Evolutionary conservation across 2,329 filamentous ascomycete genomes (phyloP).

Genomic region (Gaeumannomyces sp.): DNA sequence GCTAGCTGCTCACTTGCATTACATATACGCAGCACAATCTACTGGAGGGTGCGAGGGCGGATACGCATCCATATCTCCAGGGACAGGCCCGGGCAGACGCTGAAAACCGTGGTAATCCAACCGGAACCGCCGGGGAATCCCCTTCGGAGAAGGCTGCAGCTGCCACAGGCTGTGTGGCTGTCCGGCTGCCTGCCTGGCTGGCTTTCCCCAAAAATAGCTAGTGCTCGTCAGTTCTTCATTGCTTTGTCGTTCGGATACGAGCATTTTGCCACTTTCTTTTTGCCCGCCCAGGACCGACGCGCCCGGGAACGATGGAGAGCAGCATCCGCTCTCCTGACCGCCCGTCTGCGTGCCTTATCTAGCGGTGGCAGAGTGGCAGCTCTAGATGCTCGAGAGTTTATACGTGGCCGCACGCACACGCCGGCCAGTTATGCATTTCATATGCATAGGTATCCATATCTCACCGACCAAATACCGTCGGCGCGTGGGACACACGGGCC

Average conservation of each 20-base stretch:
- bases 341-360: too few relatives aligned
- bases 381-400: not conserved
- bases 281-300: not conserved
- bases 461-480: too few relatives aligned
- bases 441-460: not conserved
- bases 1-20: not conserved
- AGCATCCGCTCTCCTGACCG: too few relatives aligned
- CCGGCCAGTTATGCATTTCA: not conserved
- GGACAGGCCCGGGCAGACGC: too few relatives aligned
- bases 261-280: not conserved
- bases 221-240: too few relatives aligned
- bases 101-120: not conserved
- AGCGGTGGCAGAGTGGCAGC: too few relatives aligned
- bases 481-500: too few relatives aligned
- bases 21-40: constrained; percentile 1
- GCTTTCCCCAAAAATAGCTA: not conserved
- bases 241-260: not conserved
- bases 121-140: not conserved
- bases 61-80: not conserved
- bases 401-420: not conserved
- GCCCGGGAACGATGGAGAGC: not conserved
- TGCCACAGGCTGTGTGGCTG: not conserved
- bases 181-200: too few relatives aligned
- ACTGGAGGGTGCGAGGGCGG: not conserved
- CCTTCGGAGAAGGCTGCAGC: not conserved